Evolutionary conservation across 75 land plant species (phyloP), one percentile per base, ranked within the genome.

Genomic region (Isoetes taiwanensis): DNA sequence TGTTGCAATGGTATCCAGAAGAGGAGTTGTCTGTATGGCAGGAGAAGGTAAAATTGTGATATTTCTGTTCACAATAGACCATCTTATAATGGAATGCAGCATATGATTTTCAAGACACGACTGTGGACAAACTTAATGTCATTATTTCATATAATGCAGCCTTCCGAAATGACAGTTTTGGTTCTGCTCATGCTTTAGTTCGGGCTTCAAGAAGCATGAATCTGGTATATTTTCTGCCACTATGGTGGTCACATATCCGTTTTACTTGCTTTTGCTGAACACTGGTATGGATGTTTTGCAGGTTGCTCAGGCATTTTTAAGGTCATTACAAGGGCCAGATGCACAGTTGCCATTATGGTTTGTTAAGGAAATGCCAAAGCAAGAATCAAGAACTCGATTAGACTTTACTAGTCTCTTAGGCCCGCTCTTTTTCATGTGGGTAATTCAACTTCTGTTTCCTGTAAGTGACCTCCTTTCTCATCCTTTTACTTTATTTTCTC

Each of bases 341-440:
- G 62, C 76, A 31, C 48, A 68, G 53, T 59, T 89, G 43, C 69
- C 64, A 16, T 50, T 89, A 58, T 83, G 71, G 12, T 94, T 79
- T 67, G 68, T 80, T 28, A 80, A 83, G 55, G 99, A 94, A 41
- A 89, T 82, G 90, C 99, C 99, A 1, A 94, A 84, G 64, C 46
- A 62, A 39, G 88, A 41, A 67, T 70, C 75, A 43, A 30, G 57
- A 46, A 31, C 72, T 25, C 65, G 61, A 30, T 64, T 91, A 16
- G 95, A 87, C 63, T 72, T 91, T 21, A 74, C 97, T 53, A 83
- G 95, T 52, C 61, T 91, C 31, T 70, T 87, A 43, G 97, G 97
- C 19, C 71, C 83, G 14, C 78, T 87, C 20, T 87, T 91, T 71
- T 91, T 78, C 62, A 65, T 86, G 61, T 91, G 97, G 97, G 83